Evolutionary conservation across 352 stramenopile genomes (phyloP).

Genomic region (Pythium dissotocum): DNA sequence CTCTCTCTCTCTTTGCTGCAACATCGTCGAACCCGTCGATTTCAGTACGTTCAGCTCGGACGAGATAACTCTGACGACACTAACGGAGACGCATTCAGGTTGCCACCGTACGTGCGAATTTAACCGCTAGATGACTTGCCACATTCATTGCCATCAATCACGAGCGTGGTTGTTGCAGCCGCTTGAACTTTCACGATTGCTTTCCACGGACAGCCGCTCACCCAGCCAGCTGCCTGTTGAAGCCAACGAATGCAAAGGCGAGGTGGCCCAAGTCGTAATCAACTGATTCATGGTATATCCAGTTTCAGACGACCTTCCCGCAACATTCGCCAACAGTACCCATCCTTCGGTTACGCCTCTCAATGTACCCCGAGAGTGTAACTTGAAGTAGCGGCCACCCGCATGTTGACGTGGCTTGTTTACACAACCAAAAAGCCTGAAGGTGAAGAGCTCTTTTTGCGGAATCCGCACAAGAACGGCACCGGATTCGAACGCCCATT

Average conservation of each 20-base stretch:
- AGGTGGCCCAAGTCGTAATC: background rate
- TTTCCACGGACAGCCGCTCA: slow-evolving; percentile 1
- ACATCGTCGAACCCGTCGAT: background rate
- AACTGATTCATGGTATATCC: slow-evolving; percentile 14
- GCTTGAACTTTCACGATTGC: too few relatives aligned
- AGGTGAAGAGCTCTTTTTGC: background rate
- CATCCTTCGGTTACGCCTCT: slow-evolving; percentile 4
- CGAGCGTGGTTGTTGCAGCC: too few relatives aligned
- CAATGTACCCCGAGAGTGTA: slow-evolving; percentile 13
- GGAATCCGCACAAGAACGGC: background rate
- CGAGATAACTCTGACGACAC: too few relatives aligned
- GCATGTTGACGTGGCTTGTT: slow-evolving; percentile 16
- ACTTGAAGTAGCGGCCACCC: slow-evolving; percentile 29
- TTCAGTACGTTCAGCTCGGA: background rate
- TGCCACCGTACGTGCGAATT: too few relatives aligned
- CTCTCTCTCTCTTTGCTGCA: background rate
- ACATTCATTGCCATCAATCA: too few relatives aligned
- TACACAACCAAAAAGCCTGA: slow-evolving; percentile 20
- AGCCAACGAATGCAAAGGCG: slow-evolving; percentile 16
- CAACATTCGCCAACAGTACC: slow-evolving; percentile 8
- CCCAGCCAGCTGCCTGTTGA: background rate
- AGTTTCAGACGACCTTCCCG: slow-evolving; percentile 6
- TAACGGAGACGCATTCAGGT: too few relatives aligned
- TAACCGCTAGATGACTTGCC: too few relatives aligned
- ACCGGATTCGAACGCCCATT: background rate